phyloP scores from a whole-genome alignment of 768 basidiomycete genomes.

The Russula earlei region DNA sequence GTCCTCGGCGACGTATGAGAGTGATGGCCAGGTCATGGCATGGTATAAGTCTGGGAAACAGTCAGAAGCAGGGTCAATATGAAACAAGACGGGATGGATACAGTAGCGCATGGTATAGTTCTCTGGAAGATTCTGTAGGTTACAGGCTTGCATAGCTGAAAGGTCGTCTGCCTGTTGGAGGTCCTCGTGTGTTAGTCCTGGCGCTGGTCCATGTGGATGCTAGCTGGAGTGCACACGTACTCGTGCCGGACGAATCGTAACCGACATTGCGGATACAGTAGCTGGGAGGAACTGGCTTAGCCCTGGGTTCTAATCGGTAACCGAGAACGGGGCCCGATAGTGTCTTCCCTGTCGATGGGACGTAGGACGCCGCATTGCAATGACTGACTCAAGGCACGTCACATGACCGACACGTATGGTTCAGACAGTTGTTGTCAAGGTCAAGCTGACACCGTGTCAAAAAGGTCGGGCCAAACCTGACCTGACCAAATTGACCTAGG shows the following conservation, averaged over 20 bases:
- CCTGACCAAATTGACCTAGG: no score
- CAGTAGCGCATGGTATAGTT: slow-evolving; percentile 82
- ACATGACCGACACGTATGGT: neutral
- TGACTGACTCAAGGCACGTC: neutral
- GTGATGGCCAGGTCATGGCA: slow-evolving; percentile 77
- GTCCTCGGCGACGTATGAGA: slow-evolving; percentile 91
- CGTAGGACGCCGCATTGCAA: no score
- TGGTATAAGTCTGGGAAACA: neutral
- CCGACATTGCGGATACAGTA: slow-evolving; percentile 18
- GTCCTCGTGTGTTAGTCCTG: slow-evolving; percentile 16
- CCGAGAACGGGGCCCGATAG: no score
- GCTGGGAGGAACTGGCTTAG: neutral
- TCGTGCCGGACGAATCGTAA: slow-evolving; percentile 39
- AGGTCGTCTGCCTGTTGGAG: slow-evolving; percentile 67
- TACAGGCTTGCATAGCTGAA: slow-evolving; percentile 88
- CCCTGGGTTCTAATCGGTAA: no score
- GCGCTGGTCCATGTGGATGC: neutral
- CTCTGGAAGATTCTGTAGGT: slow-evolving; percentile 88
- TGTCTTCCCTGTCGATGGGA: neutral
- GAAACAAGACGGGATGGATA: slow-evolving; percentile 27
- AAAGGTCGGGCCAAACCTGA: no score
- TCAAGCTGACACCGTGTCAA: no score
- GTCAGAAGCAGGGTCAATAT: neutral
- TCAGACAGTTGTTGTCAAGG: no score
- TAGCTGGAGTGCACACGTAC: slow-evolving; percentile 23